Evolutionary conservation across 225 moss, liverwort and hornwort genomes (phyloP).

Genomic region (Thuidium tamariscinum): DNA sequence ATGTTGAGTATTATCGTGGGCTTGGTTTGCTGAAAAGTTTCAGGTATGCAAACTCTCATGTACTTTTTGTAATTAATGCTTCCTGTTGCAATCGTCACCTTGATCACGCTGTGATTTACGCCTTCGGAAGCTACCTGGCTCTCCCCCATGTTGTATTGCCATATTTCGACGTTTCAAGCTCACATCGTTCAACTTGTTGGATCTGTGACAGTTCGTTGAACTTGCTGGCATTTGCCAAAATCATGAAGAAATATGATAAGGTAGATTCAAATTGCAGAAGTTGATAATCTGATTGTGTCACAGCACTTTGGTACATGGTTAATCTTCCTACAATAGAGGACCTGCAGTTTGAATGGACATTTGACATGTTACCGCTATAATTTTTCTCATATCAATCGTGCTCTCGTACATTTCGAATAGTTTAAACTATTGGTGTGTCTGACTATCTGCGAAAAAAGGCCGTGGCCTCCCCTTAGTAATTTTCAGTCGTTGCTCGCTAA

Average conservation of each 20-base stretch:
- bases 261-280: conserved; percentile 5
- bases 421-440: neutral
- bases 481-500: neutral
- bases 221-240: conserved; percentile 62
- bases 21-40: conserved; percentile 67
- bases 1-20: conserved; percentile 63
- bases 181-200: conserved; percentile 1
- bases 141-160: neutral
- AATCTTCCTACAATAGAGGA: neutral
- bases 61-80: neutral
- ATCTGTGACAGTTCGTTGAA: conserved; percentile 55
- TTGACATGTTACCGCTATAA: neutral
- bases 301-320: neutral
- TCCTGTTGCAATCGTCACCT: neutral
- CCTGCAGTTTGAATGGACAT: neutral
- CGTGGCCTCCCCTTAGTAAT: neutral
- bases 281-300: neutral
- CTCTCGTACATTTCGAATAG: neutral
- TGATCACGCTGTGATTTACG: neutral
- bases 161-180: neutral
- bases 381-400: neutral
- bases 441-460: neutral
- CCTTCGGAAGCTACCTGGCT: neutral
- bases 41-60: conserved; percentile 24
- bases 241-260: conserved; percentile 77